Conservation (phyloP, 2,329 filamentous ascomycete species). For the Aspergillus luchuensis region DNA sequence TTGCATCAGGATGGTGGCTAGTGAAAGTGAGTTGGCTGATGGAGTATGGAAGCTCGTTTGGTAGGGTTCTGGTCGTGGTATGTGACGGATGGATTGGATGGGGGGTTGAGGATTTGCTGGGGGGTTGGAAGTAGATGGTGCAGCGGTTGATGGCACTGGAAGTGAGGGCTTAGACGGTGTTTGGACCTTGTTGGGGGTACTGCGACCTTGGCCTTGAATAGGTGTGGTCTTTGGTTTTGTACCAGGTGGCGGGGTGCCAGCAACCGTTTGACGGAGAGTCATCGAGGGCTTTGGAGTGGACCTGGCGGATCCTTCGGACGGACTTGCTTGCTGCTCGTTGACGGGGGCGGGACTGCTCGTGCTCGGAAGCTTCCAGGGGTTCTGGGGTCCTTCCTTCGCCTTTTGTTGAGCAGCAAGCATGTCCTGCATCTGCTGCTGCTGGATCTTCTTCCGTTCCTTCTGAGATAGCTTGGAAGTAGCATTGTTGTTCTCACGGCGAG, state of each 20-base stretch:
- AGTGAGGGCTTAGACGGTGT: conserved; percentile 20
- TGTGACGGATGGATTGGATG: conserved; percentile 54
- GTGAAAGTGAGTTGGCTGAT: conserved; percentile 67
- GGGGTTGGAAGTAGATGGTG: conserved; percentile 27
- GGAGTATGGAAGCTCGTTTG: conserved; percentile 49
- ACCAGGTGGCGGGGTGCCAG: conserved; percentile 44
- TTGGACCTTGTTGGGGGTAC: conserved; percentile 21
- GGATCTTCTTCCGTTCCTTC: conserved; percentile 84
- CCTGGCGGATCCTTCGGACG: conserved; percentile 25
- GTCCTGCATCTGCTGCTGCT: conserved; percentile 64
- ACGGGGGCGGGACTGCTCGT: conserved; percentile 32
- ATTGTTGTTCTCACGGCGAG: conserved; percentile 45
- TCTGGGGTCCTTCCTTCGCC: conserved; percentile 38
- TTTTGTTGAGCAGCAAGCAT: conserved; percentile 36
- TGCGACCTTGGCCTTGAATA: conserved; percentile 51
- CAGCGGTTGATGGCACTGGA: conserved; percentile 40
- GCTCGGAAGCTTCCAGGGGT: conserved; percentile 65
- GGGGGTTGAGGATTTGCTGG: conserved; percentile 30
- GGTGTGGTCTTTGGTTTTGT: conserved; percentile 37
- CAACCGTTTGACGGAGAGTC: conserved; percentile 64
- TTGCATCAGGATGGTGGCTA: conserved; percentile 85
- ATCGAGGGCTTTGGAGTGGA: conserved; percentile 50
- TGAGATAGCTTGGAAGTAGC: conserved; percentile 72
- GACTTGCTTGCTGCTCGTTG: conserved; percentile 17
- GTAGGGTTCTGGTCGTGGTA: conserved; percentile 40